Evolutionary conservation across 2,329 filamentous ascomycete species (phyloP).

Genomic region (Hypoxylon sp.): DNA sequence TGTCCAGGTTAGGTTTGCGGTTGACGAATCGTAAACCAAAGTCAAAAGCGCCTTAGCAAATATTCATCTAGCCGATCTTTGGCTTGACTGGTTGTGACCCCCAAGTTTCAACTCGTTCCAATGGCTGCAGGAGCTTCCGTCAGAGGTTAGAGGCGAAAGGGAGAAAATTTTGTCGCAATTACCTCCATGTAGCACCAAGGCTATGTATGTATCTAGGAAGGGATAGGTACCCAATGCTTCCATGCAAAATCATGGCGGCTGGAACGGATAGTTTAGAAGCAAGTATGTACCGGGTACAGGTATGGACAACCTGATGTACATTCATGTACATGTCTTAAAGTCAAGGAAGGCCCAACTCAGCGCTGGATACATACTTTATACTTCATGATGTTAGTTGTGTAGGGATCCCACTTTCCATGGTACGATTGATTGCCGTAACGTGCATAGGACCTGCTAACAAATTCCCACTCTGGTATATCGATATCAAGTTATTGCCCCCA

Average conservation of each 20-base stretch:
- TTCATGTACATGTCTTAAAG: slow-evolving; percentile 3
- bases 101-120: slow-evolving; percentile 25
- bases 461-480: slow-evolving; percentile 26
- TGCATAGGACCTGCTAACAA: slow-evolving; percentile 26
- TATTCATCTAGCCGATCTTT: slow-evolving; percentile 17
- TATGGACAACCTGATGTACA: neutral
- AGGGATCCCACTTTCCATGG: slow-evolving; percentile 29
- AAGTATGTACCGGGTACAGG: no score
- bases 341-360: neutral
- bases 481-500: slow-evolving; percentile 28
- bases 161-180: slow-evolving; percentile 31
- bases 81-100: slow-evolving; percentile 17
- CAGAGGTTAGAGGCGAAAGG: slow-evolving; percentile 16
- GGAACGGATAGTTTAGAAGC: neutral
- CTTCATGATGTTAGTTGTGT: slow-evolving; percentile 32
- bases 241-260: neutral
- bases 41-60: slow-evolving; percentile 1
- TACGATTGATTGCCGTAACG: slow-evolving; percentile 17
- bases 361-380: neutral
- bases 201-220: no score
- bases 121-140: slow-evolving; percentile 3
- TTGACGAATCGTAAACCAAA: neutral
- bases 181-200: slow-evolving; percentile 14
- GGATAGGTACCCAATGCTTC: slow-evolving; percentile 15
- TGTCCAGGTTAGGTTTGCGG: slow-evolving; percentile 18